Percentiles rank a stretch among this genome's conserved stretches.
These are phyloP conservation scores for Dioscorea dumetorum DNA, from an alignment of 106 monocot genomes.

Conservation along the genomic window DNA sequence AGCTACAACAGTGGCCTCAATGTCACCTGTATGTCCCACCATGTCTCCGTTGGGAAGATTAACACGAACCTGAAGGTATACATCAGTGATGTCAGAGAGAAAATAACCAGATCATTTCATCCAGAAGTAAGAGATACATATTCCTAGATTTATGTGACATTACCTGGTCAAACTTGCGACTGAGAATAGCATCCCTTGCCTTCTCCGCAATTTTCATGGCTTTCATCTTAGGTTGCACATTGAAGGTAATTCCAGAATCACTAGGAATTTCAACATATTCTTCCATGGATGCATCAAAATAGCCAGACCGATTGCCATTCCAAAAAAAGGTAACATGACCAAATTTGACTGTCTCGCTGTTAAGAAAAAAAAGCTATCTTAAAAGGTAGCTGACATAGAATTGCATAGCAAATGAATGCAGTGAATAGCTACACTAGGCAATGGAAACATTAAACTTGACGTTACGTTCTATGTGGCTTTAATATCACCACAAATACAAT, in stretches of 20 bases:
- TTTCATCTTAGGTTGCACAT: slow-evolving; percentile 87
- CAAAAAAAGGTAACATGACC: slow-evolving; percentile 98
- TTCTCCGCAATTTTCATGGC: slow-evolving; percentile 79
- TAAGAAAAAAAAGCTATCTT: not conserved
- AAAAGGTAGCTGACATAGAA: too few species aligned
- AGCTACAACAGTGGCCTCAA: slow-evolving; percentile 74
- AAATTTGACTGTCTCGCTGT: slow-evolving; percentile 90
- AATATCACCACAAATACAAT: too few species aligned
- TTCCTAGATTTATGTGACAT: too few species aligned
- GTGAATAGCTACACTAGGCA: too few species aligned
- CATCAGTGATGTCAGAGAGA: not conserved
- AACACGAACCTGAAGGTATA: slow-evolving; percentile 46
- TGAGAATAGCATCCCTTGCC: slow-evolving; percentile 78
- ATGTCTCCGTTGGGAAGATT: slow-evolving; percentile 84
- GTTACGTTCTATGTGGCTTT: too few species aligned
- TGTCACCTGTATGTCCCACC: slow-evolving; percentile 96
- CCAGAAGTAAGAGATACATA: too few species aligned
- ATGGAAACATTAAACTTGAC: too few species aligned
- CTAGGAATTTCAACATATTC: slow-evolving; percentile 93
- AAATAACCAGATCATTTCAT: not conserved
- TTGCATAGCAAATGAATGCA: too few species aligned
- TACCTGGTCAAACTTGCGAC: slow-evolving; percentile 84
- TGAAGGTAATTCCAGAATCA: slow-evolving; percentile 83
- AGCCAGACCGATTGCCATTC: slow-evolving; percentile 92
- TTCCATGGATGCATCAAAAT: slow-evolving; percentile 61